Evolutionary conservation across 495 filamentous ascomycete species (phyloP).

Genomic region (Xylaria nigripes): DNA sequence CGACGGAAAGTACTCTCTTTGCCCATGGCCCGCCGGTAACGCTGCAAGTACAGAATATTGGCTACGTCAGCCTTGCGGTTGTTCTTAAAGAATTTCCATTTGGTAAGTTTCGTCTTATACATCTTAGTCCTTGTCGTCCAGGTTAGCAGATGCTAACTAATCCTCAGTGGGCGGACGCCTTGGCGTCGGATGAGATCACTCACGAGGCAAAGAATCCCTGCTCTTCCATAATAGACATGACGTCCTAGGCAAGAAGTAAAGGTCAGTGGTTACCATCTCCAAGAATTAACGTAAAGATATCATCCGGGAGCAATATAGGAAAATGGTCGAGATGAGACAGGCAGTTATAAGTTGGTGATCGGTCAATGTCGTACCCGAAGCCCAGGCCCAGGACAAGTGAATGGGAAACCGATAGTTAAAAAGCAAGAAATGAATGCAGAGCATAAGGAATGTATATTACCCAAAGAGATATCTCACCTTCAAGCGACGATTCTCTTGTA

Average conservation of each 20-base stretch:
- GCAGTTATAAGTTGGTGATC: too few species aligned
- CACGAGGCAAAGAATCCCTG: slow-evolving; percentile 27
- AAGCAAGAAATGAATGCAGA: not conserved
- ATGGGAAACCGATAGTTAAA: not conserved
- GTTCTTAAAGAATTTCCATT: slow-evolving; percentile 35
- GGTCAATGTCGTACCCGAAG: too few species aligned
- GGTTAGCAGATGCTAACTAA: not conserved
- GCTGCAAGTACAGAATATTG: slow-evolving; percentile 28
- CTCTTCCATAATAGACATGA: slow-evolving; percentile 99
- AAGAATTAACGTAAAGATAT: too few species aligned
- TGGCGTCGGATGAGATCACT: slow-evolving; percentile 5
- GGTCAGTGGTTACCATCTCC: slow-evolving; percentile 3
- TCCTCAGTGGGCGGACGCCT: not conserved
- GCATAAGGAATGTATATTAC: not conserved
- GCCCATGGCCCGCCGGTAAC: slow-evolving; percentile 28
- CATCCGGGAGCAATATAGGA: too few species aligned
- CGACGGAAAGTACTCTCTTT: slow-evolving; percentile 30
- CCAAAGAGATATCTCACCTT: slow-evolving; percentile 10
- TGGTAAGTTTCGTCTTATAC: slow-evolving; percentile 35
- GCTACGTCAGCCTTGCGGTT: slow-evolving; percentile 30
- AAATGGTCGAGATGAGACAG: too few species aligned
- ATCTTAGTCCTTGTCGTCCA: slow-evolving; percentile 21
- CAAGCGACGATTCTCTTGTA: slow-evolving; percentile 25
- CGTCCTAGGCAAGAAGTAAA: slow-evolving; percentile 12
- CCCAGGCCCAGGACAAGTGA: too few species aligned